Evolutionary conservation across 495 filamentous ascomycete species (phyloP).

Genomic region (Evansstolkia leycettana): DNA sequence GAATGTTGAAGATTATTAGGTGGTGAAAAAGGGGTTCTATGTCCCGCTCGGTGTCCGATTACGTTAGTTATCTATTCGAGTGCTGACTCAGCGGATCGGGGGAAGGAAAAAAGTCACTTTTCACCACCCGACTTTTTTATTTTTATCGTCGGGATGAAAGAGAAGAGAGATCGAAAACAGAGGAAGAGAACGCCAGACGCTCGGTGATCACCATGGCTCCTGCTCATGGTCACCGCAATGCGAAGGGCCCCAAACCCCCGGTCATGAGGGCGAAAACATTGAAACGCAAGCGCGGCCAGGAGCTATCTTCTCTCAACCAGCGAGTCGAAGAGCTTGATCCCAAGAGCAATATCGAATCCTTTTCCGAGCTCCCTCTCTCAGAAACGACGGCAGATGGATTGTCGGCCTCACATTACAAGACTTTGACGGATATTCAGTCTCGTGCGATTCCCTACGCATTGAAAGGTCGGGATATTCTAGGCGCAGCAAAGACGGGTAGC

Average conservation of each 20-base stretch:
- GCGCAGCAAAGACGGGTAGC: conserved; percentile 91
- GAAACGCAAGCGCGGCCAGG: conserved; percentile 51
- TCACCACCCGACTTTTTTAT: conserved; percentile 1
- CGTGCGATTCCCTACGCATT: conserved; percentile 75
- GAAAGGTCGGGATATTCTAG: conserved; percentile 81
- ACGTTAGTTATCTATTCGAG: not conserved
- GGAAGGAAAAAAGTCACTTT: conserved; percentile 4
- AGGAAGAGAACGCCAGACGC: not conserved
- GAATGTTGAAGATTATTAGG: too few relatives aligned
- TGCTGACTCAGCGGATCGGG: conserved; percentile 6
- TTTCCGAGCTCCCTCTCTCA: conserved; percentile 79
- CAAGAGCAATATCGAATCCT: conserved; percentile 35
- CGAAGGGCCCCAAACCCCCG: conserved; percentile 12
- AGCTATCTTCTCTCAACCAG: conserved; percentile 31
- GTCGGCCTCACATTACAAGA: conserved; percentile 77
- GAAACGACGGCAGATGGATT: conserved; percentile 70
- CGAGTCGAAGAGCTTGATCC: conserved; percentile 39
- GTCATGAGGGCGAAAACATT: conserved; percentile 23
- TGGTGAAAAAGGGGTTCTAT: too few relatives aligned
- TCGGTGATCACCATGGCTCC: conserved; percentile 20
- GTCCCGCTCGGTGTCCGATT: too few relatives aligned
- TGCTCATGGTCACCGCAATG: conserved; percentile 7
- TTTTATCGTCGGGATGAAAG: not conserved
- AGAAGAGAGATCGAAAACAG: not conserved
- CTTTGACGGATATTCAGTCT: conserved; percentile 82